A percentile compares a stretch with the other conserved stretches of the same genome.
Conservation (phyloP, 2,329 filamentous ascomycete genomes). For the Colletotrichum sp. region DNA sequence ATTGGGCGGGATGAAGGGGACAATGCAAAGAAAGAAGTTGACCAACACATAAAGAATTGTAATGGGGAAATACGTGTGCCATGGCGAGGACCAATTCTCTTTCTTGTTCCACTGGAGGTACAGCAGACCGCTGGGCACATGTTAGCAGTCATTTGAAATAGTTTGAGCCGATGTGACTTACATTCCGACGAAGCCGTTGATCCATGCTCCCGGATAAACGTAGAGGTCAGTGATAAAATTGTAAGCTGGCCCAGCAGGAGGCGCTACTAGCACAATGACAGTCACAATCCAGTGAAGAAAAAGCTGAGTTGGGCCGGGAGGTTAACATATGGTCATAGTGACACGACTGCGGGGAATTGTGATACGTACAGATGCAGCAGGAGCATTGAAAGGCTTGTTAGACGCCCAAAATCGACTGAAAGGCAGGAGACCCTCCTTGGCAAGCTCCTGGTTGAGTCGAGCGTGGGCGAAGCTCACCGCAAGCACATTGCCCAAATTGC, state of each 20-base stretch:
- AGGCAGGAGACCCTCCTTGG: slow-evolving; percentile 72
- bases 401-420: slow-evolving; percentile 72
- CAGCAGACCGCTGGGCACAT: slow-evolving; percentile 46
- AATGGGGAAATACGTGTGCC: slow-evolving; percentile 55
- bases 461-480: slow-evolving; percentile 65
- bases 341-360: neutral
- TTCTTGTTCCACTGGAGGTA: slow-evolving; percentile 55
- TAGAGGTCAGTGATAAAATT: slow-evolving; percentile 67
- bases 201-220: slow-evolving; percentile 56
- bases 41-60: slow-evolving; percentile 53
- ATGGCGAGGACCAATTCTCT: slow-evolving; percentile 59
- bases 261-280: slow-evolving; percentile 68
- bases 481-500: slow-evolving; percentile 66
- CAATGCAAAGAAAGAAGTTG: slow-evolving; percentile 57
- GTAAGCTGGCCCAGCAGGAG: slow-evolving; percentile 71
- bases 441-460: slow-evolving; percentile 68
- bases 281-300: slow-evolving; percentile 50
- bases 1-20: slow-evolving; percentile 60
- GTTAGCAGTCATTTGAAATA: neutral
- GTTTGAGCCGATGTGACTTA: neutral
- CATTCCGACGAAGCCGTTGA: slow-evolving; percentile 53
- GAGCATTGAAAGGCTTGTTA: slow-evolving; percentile 70
- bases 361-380: slow-evolving; percentile 54
- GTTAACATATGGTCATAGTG: too few relatives aligned
- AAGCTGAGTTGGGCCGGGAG: too few relatives aligned